Conservation (phyloP, 139 green algal genomes). For the Micractinium conductrix region DNA sequence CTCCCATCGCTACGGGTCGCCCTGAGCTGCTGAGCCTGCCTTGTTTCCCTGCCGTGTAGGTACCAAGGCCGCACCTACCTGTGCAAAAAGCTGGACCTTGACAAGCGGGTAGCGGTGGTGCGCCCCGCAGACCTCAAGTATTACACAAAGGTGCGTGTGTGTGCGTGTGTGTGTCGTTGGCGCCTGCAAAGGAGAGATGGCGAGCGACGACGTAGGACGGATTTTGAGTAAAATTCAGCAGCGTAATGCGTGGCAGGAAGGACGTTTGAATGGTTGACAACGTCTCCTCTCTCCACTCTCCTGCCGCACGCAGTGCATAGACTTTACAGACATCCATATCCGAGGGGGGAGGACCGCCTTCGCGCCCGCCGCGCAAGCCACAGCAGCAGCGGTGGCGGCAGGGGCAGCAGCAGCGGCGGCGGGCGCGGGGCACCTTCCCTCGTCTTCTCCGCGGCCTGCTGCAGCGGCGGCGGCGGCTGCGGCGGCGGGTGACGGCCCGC, state of each 20-base stretch:
- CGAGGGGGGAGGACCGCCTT: constrained; percentile 49
- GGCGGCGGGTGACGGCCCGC: background rate
- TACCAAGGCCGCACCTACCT: constrained; percentile 88
- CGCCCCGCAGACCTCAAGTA: constrained; percentile 85
- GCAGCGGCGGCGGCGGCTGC: background rate
- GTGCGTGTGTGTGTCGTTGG: too few species aligned
- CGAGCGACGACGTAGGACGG: too few species aligned
- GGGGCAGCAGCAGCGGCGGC: background rate
- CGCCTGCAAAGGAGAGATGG: too few species aligned
- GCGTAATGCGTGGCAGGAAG: too few species aligned
- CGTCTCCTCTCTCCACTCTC: too few species aligned
- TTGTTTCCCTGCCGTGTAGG: background rate
- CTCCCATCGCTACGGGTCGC: too few species aligned
- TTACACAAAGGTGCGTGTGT: constrained; percentile 72
- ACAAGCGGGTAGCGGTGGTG: constrained; percentile 73
- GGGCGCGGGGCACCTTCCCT: too few species aligned
- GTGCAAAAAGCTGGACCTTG: constrained; percentile 84
- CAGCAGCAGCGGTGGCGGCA: background rate
- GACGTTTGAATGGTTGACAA: too few species aligned
- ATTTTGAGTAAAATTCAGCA: too few species aligned
- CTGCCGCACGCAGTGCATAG: constrained; percentile 21
- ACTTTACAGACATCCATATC: constrained; percentile 79
- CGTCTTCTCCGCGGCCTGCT: too few species aligned
- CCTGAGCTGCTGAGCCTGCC: too few species aligned
- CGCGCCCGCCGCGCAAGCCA: background rate